Conservation (phyloP, 306 rosid species). For the Fragaria nilgerrensis region DNA sequence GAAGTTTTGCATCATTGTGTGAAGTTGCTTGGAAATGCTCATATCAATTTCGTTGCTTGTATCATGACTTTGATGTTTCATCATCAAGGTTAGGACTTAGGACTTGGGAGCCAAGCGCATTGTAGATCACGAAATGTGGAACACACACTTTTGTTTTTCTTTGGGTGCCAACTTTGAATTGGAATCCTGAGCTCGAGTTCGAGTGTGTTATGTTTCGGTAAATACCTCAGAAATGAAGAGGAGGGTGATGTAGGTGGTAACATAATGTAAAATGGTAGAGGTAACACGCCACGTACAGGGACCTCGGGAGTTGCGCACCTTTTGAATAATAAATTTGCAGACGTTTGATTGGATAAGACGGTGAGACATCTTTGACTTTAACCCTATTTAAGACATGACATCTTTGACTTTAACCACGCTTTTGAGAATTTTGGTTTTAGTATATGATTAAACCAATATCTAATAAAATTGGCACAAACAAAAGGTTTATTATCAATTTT, state of each 20-base stretch:
- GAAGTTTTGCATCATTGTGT: background rate
- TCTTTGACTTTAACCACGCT: slow-evolving; percentile 11
- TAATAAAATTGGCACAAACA: background rate
- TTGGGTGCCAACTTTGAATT: background rate
- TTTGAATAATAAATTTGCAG: slow-evolving; percentile 22
- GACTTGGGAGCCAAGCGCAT: background rate
- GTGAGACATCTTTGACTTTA: slow-evolving; percentile 26
- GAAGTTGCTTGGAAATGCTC: background rate
- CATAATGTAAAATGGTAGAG: background rate
- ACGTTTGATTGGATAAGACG: slow-evolving; percentile 34
- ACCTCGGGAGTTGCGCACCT: slow-evolving; percentile 35
- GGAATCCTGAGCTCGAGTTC: background rate
- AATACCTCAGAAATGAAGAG: background rate
- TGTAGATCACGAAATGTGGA: background rate
- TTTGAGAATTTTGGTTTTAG: background rate
- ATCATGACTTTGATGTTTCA: background rate
- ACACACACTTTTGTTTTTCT: background rate
- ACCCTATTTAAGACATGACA: background rate
- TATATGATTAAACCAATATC: background rate
- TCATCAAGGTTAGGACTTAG: background rate
- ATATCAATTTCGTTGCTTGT: background rate
- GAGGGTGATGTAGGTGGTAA: background rate
- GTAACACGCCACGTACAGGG: background rate
- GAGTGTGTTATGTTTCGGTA: background rate
- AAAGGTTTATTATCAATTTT: background rate